A percentile compares a stretch with the other conserved stretches of the same genome.
Evolutionary conservation across 129 eudicot genomes (phyloP).

Genomic region (Flaveria brownii): DNA sequence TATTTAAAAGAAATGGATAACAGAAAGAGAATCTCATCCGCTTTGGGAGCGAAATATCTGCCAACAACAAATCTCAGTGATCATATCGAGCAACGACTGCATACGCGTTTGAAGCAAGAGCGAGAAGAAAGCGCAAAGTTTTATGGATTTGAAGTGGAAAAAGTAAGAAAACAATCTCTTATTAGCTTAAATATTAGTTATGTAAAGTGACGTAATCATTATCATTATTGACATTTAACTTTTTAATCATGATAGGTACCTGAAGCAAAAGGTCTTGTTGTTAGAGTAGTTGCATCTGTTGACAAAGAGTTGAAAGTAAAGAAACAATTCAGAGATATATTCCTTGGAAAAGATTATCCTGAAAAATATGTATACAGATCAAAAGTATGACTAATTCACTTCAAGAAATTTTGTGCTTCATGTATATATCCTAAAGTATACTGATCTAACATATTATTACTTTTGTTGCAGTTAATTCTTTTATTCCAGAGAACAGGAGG

Average conservation of each 20-base stretch:
- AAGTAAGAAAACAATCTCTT: conserved; percentile 39
- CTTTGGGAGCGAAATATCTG: conserved; percentile 59
- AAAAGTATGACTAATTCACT: conserved; percentile 39
- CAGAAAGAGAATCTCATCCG: conserved; percentile 34
- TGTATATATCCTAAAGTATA: not conserved
- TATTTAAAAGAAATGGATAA: conserved; percentile 43
- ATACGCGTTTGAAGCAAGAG: conserved; percentile 52
- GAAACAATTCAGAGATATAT: too few species aligned
- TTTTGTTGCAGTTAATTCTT: conserved; percentile 52
- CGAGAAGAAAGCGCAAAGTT: conserved; percentile 59
- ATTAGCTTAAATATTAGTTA: too few species aligned
- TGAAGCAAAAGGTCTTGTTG: conserved; percentile 53
- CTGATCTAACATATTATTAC: not conserved
- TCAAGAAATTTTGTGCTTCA: not conserved
- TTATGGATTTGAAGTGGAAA: conserved; percentile 36
- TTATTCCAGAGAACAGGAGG: conserved; percentile 72
- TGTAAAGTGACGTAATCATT: too few species aligned
- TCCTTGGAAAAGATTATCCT: conserved; percentile 70
- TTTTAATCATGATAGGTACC: conserved; percentile 45
- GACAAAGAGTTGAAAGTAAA: conserved; percentile 63
- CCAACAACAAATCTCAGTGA: conserved; percentile 67
- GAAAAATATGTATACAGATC: conserved; percentile 57
- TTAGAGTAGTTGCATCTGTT: conserved; percentile 66
- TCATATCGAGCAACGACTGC: conserved; percentile 62
- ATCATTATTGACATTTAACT: too few species aligned